Evolutionary conservation across 2,329 filamentous ascomycete species (phyloP).

Genomic region (Epicoccum nigrum): DNA sequence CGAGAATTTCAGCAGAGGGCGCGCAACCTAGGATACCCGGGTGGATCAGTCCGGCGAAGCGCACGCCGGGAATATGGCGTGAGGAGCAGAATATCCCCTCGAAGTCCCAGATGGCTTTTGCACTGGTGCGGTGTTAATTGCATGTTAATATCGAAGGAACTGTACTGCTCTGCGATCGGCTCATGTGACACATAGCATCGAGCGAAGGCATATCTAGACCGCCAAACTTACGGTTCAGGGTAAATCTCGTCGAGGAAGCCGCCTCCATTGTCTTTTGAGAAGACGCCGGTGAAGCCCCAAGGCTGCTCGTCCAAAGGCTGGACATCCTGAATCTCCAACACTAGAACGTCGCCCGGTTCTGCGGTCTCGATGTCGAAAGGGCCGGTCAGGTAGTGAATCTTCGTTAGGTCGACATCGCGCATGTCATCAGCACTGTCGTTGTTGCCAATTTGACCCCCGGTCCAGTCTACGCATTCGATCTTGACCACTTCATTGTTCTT

Average conservation of each 20-base stretch:
- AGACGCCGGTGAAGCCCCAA: conserved; percentile 90
- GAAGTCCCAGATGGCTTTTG: conserved; percentile 79
- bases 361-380: conserved; percentile 87
- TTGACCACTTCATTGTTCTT: conserved; percentile 87
- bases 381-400: conserved; percentile 85
- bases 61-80: conserved; percentile 74
- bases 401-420: conserved; percentile 80
- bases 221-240: conserved; percentile 70
- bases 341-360: conserved; percentile 80
- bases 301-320: conserved; percentile 85
- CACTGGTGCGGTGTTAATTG: conserved; percentile 51
- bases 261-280: conserved; percentile 80
- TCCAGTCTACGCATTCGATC: conserved; percentile 88
- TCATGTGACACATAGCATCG: not conserved
- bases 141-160: not conserved
- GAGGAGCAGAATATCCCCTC: conserved; percentile 82
- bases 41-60: conserved; percentile 88
- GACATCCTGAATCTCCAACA: conserved; percentile 92
- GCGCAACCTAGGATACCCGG: conserved; percentile 91
- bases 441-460: conserved; percentile 79
- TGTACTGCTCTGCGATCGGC: too few species aligned
- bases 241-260: conserved; percentile 90
- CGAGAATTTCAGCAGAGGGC: conserved; percentile 77
- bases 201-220: not conserved
- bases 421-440: conserved; percentile 90